These are phyloP conservation scores for Heimioporus punctisporus DNA, from an alignment of 1,284 basidiomycete species.

Conservation along the genomic window DNA sequence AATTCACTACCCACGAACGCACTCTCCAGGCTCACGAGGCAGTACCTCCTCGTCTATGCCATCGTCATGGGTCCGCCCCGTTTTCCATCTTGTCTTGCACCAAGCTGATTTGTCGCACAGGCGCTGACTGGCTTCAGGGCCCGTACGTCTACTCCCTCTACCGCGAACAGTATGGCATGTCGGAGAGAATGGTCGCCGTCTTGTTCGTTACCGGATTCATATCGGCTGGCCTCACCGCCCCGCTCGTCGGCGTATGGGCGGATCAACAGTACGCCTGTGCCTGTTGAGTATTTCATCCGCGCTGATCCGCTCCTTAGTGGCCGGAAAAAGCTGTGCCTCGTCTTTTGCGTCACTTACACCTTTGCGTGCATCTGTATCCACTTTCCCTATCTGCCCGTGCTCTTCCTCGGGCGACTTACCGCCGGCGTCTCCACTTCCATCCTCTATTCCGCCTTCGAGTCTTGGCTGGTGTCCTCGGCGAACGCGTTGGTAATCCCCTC, in stretches of 20 bases:
- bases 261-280: conserved; percentile 60
- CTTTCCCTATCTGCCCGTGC: conserved; percentile 54
- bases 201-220: conserved; percentile 76
- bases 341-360: conserved; percentile 68
- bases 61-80: conserved; percentile 65
- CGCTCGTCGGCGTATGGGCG: conserved; percentile 74
- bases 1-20: conserved; percentile 19
- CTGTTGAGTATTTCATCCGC: neutral
- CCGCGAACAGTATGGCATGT: conserved; percentile 64
- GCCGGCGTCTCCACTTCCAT: conserved; percentile 76
- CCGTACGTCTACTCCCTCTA: conserved; percentile 78
- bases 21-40: conserved; percentile 46
- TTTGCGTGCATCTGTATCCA: conserved; percentile 60
- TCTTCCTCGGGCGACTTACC: conserved; percentile 61
- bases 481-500: conserved; percentile 51
- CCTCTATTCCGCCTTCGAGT: conserved; percentile 74
- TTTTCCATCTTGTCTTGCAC: neutral
- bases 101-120: conserved; percentile 35
- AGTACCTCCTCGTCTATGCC: conserved; percentile 69
- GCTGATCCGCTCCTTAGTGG: conserved; percentile 40
- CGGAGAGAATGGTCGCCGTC: conserved; percentile 64
- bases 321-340: conserved; percentile 63
- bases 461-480: conserved; percentile 70
- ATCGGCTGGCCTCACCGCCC: conserved; percentile 67
- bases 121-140: conserved; percentile 80